Percentiles rank a stretch among this genome's conserved stretches.
These are phyloP conservation scores for Penicillium dipodomyicola DNA, from an alignment of 495 filamentous ascomycete species.

Conservation along the genomic window DNA sequence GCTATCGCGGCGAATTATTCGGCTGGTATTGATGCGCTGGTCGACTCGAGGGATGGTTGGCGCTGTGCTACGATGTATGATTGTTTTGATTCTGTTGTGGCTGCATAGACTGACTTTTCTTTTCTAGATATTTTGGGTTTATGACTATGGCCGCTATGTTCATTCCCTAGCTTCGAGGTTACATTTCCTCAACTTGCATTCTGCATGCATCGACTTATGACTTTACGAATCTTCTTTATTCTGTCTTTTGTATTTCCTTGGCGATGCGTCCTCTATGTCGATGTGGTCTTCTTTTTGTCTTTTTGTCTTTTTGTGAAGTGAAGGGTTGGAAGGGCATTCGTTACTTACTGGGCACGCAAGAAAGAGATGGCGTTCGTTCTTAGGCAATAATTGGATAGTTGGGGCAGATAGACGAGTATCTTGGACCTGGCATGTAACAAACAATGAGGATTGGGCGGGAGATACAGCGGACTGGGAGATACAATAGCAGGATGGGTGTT, in stretches of 20 bases:
- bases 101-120: constrained; percentile 7
- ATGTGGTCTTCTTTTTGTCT: not conserved
- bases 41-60: constrained; percentile 44
- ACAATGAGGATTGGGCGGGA: constrained; percentile 10
- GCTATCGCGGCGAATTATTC: constrained; percentile 40
- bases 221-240: constrained; percentile 18
- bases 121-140: constrained; percentile 41
- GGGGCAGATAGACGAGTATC: not conserved
- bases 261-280: not conserved
- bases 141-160: constrained; percentile 44
- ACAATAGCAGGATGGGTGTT: not conserved
- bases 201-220: constrained; percentile 2
- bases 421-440: not conserved
- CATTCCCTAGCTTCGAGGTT: constrained; percentile 28
- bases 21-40: constrained; percentile 36
- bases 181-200: not conserved
- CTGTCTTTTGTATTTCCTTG: constrained; percentile 4
- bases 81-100: not conserved
- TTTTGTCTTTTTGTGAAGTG: not conserved
- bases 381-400: not conserved
- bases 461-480: constrained; percentile 4
- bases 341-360: not conserved
- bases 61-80: constrained; percentile 41
- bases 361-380: constrained; percentile 13
- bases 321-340: not conserved